Evolutionary conservation across 768 basidiomycete species (phyloP).

Genomic region (Cystoderma amianthinum): DNA sequence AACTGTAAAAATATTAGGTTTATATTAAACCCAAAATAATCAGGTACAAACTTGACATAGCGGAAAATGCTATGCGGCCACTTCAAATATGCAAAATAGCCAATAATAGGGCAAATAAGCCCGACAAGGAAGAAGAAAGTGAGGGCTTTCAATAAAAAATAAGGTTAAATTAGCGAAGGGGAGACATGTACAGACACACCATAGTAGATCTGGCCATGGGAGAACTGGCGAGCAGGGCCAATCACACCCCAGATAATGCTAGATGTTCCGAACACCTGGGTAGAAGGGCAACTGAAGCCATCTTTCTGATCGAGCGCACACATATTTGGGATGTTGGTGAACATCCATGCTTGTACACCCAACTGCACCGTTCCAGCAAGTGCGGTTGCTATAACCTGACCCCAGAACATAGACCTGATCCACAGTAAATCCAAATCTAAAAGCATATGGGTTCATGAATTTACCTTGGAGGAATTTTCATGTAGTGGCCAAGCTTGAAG

Average conservation of each 20-base stretch:
- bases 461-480: slow-evolving; percentile 69
- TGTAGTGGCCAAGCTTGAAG: slow-evolving; percentile 76
- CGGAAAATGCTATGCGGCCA: slow-evolving; percentile 58
- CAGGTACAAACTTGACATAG: slow-evolving; percentile 56
- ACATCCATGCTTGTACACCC: slow-evolving; percentile 73
- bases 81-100: slow-evolving; percentile 44
- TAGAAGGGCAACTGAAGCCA: too few relatives aligned
- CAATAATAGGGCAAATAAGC: slow-evolving; percentile 46
- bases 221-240: slow-evolving; percentile 54
- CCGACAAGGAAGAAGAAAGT: slow-evolving; percentile 82
- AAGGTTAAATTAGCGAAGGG: not conserved
- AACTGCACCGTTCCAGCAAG: slow-evolving; percentile 70
- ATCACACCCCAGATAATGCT: too few relatives aligned
- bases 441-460: not conserved
- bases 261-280: too few relatives aligned
- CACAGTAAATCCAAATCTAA: too few relatives aligned
- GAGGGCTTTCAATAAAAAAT: too few relatives aligned
- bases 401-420: slow-evolving; percentile 76
- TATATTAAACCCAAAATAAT: slow-evolving; percentile 60
- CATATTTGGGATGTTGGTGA: slow-evolving; percentile 58
- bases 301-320: slow-evolving; percentile 62
- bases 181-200: slow-evolving; percentile 20
- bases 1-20: slow-evolving; percentile 40
- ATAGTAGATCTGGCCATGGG: too few relatives aligned
- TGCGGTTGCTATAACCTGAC: slow-evolving; percentile 58